Evolutionary conservation across 2,329 filamentous ascomycete genomes (phyloP).

Genomic region (Colletotrichum gigasporum): DNA sequence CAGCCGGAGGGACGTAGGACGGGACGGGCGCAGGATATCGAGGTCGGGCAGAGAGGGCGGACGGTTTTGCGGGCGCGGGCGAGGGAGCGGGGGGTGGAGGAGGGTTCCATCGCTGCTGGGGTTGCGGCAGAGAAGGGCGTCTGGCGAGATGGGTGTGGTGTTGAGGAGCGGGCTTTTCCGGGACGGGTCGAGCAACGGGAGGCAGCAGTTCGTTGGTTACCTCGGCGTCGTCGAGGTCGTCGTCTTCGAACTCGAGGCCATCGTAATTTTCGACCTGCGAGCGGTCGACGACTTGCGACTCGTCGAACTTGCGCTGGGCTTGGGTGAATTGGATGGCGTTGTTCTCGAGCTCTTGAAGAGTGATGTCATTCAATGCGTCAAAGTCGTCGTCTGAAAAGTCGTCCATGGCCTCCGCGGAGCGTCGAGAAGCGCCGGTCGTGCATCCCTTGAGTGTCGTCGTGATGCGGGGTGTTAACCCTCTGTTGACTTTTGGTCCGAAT

Average conservation of each 20-base stretch:
- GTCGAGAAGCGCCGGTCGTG: background rate
- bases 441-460: background rate
- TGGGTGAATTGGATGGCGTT: conserved; percentile 71
- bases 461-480: background rate
- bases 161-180: conserved; percentile 47
- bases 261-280: conserved; percentile 42
- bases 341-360: conserved; percentile 70
- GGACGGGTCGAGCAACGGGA: conserved; percentile 46
- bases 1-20: conserved; percentile 18
- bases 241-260: conserved; percentile 61
- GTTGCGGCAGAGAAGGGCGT: conserved; percentile 12
- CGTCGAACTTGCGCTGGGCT: conserved; percentile 44
- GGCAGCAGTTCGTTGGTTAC: conserved; percentile 60
- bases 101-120: conserved; percentile 47
- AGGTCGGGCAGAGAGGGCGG: conserved; percentile 31
- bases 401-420: conserved; percentile 50
- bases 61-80: background rate
- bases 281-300: conserved; percentile 36
- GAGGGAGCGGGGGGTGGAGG: too few species aligned
- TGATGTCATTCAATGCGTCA: conserved; percentile 66
- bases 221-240: conserved; percentile 67
- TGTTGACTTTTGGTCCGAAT: conserved; percentile 2
- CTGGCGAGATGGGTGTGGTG: conserved; percentile 39
- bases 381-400: conserved; percentile 72
- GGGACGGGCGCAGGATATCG: conserved; percentile 25